phyloP scores from a whole-genome alignment of 331 rosid genomes.

The Saraca asoca region DNA sequence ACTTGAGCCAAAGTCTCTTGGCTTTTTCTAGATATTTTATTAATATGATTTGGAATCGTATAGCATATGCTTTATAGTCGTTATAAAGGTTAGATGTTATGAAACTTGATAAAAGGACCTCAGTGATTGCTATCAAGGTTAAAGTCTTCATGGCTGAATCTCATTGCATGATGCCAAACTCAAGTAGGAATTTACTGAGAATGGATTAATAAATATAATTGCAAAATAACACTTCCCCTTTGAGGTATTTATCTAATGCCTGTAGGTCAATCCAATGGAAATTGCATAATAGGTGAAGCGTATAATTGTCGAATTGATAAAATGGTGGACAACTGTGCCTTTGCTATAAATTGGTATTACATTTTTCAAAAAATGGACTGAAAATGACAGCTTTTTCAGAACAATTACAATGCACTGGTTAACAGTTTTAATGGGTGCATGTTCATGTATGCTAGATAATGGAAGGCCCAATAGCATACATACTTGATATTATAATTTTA shows the following conservation, averaged over 20 bases:
- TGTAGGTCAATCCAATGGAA: neutral
- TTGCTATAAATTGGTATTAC: conserved; percentile 7
- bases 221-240: neutral
- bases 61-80: conserved; percentile 11
- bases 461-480: conserved; percentile 11
- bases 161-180: neutral
- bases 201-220: conserved; percentile 11
- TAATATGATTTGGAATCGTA: neutral
- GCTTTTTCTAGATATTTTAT: neutral
- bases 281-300: conserved; percentile 17
- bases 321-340: neutral
- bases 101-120: conserved; percentile 22
- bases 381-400: conserved; percentile 3
- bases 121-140: conserved; percentile 11
- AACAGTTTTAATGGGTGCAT: conserved; percentile 7
- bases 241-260: conserved; percentile 21
- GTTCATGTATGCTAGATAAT: conserved; percentile 17
- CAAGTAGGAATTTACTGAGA: conserved; percentile 9
- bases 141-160: conserved; percentile 25
- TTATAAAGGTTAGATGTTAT: conserved; percentile 21
- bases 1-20: too few species aligned
- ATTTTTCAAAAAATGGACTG: conserved; percentile 17
- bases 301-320: neutral
- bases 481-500: conserved; percentile 14
- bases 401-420: neutral